phyloP scores from a whole-genome alignment of 225 moss, liverwort and hornwort genomes.

The Lunularia cruciata region DNA sequence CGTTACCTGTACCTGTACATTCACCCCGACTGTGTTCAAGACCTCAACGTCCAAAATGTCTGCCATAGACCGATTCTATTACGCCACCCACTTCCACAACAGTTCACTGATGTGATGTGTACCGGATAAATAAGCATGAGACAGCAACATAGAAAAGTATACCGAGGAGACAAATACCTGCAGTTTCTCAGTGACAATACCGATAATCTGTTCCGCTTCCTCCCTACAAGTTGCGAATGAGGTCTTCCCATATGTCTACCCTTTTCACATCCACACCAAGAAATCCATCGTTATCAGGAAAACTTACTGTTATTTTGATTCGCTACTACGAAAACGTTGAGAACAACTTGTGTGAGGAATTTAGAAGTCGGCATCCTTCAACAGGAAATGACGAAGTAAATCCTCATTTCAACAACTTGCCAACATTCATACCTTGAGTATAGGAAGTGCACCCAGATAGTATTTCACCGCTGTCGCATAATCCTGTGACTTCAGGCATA shows the following conservation, averaged over 20 bases:
- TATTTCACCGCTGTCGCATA: conserved; percentile 72
- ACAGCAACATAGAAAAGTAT: no score
- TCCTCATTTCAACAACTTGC: not conserved
- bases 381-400: not conserved
- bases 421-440: conserved; percentile 62
- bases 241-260: conserved; percentile 74
- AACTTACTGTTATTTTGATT: no score
- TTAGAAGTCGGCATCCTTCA: not conserved
- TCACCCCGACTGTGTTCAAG: not conserved
- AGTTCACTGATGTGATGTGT: no score
- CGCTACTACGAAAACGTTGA: no score
- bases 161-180: conserved; percentile 44
- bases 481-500: conserved; percentile 67
- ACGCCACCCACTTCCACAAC: no score
- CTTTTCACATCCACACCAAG: conserved; percentile 47
- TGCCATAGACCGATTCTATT: not conserved
- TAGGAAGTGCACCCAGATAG: conserved; percentile 78
- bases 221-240: conserved; percentile 85
- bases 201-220: conserved; percentile 73
- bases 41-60: no score
- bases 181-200: conserved; percentile 53
- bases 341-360: not conserved
- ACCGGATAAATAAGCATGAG: no score
- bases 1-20: conserved; percentile 69
- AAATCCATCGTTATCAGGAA: conserved; percentile 26